Conservation (phyloP, 768 basidiomycete genomes). For the Boletus barrowsii region DNA sequence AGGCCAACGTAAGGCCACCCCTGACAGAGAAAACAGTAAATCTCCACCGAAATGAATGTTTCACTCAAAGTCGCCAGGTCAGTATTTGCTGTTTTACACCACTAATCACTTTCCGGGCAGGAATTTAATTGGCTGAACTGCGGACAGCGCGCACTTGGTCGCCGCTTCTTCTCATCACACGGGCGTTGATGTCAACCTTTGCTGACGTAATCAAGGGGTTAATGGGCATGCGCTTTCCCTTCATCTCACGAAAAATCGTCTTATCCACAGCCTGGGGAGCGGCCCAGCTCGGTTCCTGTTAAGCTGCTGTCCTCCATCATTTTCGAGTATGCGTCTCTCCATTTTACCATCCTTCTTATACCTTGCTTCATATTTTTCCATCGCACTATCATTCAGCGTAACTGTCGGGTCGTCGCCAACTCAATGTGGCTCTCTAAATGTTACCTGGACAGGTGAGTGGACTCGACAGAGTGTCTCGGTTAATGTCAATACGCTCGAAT, state of each 20-base stretch:
- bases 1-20: too few relatives aligned
- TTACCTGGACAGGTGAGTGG: conserved; percentile 61
- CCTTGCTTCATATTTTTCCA: conserved; percentile 20
- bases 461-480: background rate
- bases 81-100: too few relatives aligned
- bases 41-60: too few relatives aligned
- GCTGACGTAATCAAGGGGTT: conserved; percentile 20
- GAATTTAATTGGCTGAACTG: background rate
- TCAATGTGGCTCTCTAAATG: conserved; percentile 57
- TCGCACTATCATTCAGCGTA: conserved; percentile 43
- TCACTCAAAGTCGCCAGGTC: too few relatives aligned
- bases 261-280: conserved; percentile 1
- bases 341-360: conserved; percentile 23
- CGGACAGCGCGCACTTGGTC: background rate
- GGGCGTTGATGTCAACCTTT: background rate
- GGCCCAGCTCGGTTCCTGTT: conserved; percentile 2
- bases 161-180: too few relatives aligned
- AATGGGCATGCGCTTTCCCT: background rate
- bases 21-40: background rate
- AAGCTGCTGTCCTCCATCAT: conserved; percentile 16
- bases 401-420: conserved; percentile 46
- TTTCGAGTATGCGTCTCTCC: conserved; percentile 26
- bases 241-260: conserved; percentile 4
- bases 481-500: background rate
- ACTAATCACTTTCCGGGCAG: background rate